Base-by-base conservation (phyloP, 371 early-diverging fungal genomes). In the Haplosporangium sp. region DNA sequence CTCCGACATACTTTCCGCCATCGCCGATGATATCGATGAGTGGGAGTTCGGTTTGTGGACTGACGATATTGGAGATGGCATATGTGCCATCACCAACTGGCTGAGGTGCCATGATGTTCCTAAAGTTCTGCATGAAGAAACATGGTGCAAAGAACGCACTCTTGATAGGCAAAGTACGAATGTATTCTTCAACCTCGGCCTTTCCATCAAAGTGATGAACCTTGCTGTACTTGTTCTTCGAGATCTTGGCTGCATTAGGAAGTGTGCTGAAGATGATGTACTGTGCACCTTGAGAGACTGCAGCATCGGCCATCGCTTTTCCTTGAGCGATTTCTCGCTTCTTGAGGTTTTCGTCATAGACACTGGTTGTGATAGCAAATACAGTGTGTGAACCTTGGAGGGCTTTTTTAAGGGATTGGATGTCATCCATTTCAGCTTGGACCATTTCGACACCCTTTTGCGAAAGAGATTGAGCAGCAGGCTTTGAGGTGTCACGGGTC, bases 1-100 rank as follows among this genome's bases (percentile, higher is more conserved):
- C 65, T 9, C 69, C 69, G 8, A 71, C 65, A 19, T 50, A 71
- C 53, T 71, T 71, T 42, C 71, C 71, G 10, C 60, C 39, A 50
- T 71, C 65, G 9, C 11, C 47, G 34, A 39, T 13, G 17, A 39
- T 27, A 42, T 64, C 65, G 34, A 60, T 65, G 34, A 59, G 50
- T 3, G 58, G 65, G 20, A 61, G 52, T 37, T 4, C n/a, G 15
- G 65, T 34, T 7, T 39, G 40, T 11, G 65, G 71, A 40, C 27
- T 27, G 20, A 63, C 63, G n/a, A 70, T 19, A 27, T 63, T 44
- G 2, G 19, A 11, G 17, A 64, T 34, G 17, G 39, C 58, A 47
- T 70, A 63, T 11, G 71, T 48, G 9, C 71, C 71, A 58, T 70
- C 71, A 15, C 59, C 71, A 9, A 42, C 40, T 10, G 53, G 71